Conservation (phyloP, 164 flowering plant species). For the Buxus sempervirens region DNA sequence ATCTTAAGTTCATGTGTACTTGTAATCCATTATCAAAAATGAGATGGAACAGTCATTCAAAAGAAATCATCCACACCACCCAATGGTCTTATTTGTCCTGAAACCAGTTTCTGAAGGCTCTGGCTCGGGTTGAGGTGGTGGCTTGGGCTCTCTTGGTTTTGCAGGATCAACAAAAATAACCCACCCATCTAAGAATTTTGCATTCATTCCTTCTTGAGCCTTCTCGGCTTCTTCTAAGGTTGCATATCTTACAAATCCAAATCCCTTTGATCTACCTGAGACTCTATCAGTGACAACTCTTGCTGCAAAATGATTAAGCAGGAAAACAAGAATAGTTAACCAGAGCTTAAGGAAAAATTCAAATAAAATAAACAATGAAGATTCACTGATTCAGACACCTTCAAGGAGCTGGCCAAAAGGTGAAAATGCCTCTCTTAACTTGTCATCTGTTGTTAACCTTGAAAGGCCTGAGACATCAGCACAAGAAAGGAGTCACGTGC, state of each 20-base stretch:
- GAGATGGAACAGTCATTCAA: background rate
- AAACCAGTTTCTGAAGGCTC: slow-evolving; percentile 53
- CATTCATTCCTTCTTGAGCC: slow-evolving; percentile 78
- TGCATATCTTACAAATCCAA: slow-evolving; percentile 73
- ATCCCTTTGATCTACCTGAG: slow-evolving; percentile 83
- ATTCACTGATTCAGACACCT: slow-evolving; percentile 36
- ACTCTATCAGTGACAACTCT: slow-evolving; percentile 59
- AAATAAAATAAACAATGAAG: background rate
- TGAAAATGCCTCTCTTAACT: slow-evolving; percentile 69
- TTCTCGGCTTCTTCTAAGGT: slow-evolving; percentile 79
- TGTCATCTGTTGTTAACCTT: slow-evolving; percentile 69
- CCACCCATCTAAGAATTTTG: slow-evolving; percentile 88
- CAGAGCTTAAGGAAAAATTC: background rate
- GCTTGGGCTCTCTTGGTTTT: slow-evolving; percentile 58
- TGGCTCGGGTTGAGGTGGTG: slow-evolving; percentile 43
- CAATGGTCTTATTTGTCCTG: slow-evolving; percentile 73
- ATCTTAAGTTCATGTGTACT: background rate
- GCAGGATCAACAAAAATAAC: slow-evolving; percentile 96
- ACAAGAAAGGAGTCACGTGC: background rate
- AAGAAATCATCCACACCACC: slow-evolving; percentile 69
- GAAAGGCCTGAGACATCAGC: slow-evolving; percentile 57
- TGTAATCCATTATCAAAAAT: background rate
- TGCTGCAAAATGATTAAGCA: slow-evolving; percentile 38
- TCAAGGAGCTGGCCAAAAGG: slow-evolving; percentile 71
- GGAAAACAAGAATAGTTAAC: background rate